A percentile compares a stretch with the other conserved stretches of the same genome.
These are phyloP conservation scores for Arctium lappa DNA, from an alignment of 129 eudicot species.

Conservation along the genomic window DNA sequence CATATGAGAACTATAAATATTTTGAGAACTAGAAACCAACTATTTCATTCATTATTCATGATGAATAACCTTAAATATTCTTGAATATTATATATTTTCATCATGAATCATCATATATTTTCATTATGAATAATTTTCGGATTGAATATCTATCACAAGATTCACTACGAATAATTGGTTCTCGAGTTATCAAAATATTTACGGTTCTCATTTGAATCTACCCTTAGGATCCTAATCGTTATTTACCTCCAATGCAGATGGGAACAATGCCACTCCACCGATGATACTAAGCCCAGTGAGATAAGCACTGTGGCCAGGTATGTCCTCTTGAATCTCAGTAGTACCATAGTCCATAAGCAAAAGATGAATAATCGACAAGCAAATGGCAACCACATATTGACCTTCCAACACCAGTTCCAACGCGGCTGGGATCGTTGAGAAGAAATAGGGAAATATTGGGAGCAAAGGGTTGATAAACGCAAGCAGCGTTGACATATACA, in stretches of 20 bases:
- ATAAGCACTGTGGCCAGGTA: slow-evolving; percentile 82
- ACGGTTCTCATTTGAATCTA: not conserved
- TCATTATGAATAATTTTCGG: not conserved
- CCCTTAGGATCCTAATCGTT: not conserved
- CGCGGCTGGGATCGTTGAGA: slow-evolving; percentile 82
- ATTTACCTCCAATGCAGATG: slow-evolving; percentile 91
- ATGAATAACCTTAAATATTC: not conserved
- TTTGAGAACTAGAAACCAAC: not conserved
- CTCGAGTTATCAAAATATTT: not conserved
- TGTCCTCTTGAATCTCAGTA: slow-evolving; percentile 69
- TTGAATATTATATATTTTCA: no score
- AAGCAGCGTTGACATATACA: slow-evolving; percentile 82
- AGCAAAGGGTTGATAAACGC: slow-evolving; percentile 80
- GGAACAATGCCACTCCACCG: slow-evolving; percentile 91
- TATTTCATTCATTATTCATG: not conserved
- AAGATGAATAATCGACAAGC: slow-evolving; percentile 68
- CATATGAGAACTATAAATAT: not conserved
- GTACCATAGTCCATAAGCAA: slow-evolving; percentile 77
- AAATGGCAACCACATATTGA: slow-evolving; percentile 56
- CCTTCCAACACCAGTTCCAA: slow-evolving; percentile 84
- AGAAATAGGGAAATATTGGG: slow-evolving; percentile 72
- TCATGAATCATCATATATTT: not conserved
- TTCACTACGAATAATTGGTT: not conserved
- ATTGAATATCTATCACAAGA: not conserved
- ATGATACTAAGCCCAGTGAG: slow-evolving; percentile 95